These are phyloP conservation scores for Ganoderma lucidum DNA, from an alignment of 1,284 basidiomycete species.

Conservation along the genomic window DNA sequence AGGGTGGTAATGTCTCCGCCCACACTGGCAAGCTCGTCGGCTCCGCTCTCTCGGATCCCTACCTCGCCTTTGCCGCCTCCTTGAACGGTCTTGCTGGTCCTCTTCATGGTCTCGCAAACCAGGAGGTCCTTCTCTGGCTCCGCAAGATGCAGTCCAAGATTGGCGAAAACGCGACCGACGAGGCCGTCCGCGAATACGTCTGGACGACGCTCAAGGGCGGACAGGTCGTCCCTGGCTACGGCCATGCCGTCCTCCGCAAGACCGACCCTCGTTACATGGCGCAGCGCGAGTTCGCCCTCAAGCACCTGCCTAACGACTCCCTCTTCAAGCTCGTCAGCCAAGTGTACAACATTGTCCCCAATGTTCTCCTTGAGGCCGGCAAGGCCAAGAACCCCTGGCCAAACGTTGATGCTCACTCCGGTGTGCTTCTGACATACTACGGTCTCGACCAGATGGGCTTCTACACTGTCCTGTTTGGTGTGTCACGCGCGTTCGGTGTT, in stretches of 20 bases:
- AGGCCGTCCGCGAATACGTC: conserved; percentile 91
- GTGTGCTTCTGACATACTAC: conserved; percentile 92
- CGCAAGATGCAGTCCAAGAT: conserved; percentile 90
- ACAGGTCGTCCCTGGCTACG: conserved; percentile 94
- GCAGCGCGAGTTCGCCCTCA: conserved; percentile 92
- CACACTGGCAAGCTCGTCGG: conserved; percentile 97
- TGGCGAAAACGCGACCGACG: conserved; percentile 83
- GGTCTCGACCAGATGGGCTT: conserved; percentile 91
- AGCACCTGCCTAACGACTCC: conserved; percentile 88
- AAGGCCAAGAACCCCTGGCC: conserved; percentile 96
- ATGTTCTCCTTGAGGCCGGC: conserved; percentile 92
- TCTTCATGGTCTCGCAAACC: conserved; percentile 96
- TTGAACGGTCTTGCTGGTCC: conserved; percentile 98
- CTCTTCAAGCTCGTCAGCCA: conserved; percentile 94
- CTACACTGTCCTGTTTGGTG: conserved; percentile 98
- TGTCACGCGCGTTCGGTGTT: conserved; percentile 93
- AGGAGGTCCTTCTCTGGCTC: conserved; percentile 93
- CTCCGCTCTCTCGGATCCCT: conserved; percentile 97
- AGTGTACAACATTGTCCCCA: conserved; percentile 93
- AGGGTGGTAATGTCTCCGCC: conserved; percentile 99
- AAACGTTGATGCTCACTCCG: conserved; percentile 98
- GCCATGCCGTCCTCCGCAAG: conserved; percentile 97
- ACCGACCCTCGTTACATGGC: conserved; percentile 98
- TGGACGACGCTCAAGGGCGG: conserved; percentile 93
- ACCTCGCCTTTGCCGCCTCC: conserved; percentile 94